These are phyloP conservation scores for Ramichloridium luteum DNA, from an alignment of 2,329 filamentous ascomycete genomes.

Conservation along the genomic window DNA sequence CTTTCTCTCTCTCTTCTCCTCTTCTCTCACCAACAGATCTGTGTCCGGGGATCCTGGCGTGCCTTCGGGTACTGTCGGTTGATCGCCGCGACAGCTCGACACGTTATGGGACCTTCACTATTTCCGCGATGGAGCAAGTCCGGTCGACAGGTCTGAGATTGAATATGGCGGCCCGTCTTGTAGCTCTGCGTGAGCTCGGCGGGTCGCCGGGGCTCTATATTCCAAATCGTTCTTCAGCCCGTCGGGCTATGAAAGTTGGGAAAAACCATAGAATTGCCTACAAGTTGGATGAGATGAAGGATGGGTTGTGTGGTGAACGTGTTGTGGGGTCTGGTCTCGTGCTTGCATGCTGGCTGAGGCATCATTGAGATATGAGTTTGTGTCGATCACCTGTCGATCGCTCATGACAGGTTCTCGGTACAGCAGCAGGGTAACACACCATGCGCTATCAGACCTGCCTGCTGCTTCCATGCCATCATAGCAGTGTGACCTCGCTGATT, in stretches of 20 bases:
- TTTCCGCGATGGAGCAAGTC: slow-evolving; percentile 64
- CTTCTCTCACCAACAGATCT: slow-evolving; percentile 54
- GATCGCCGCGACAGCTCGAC: slow-evolving; percentile 79
- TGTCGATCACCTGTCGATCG: no score
- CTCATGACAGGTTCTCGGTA: no score
- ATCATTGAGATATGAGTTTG: no score
- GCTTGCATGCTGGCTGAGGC: no score
- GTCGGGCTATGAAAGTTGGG: slow-evolving; percentile 81
- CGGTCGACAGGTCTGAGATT: slow-evolving; percentile 92
- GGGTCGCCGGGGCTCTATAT: slow-evolving; percentile 62
- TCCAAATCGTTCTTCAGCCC: slow-evolving; percentile 81
- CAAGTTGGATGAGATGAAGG: no score
- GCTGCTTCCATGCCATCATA: no score
- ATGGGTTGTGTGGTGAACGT: no score
- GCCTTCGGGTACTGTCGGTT: slow-evolving; percentile 48
- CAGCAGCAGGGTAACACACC: no score
- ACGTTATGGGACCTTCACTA: slow-evolving; percentile 59
- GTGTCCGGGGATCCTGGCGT: slow-evolving; percentile 70
- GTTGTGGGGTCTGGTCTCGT: no score
- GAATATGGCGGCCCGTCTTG: slow-evolving; percentile 41
- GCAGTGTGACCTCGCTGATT: no score
- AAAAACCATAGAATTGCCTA: slow-evolving; percentile 63
- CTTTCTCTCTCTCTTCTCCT: slow-evolving; percentile 25
- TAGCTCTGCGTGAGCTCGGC: slow-evolving; percentile 53
- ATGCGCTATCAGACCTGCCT: no score